Evolutionary conservation across 1,284 basidiomycete genomes (phyloP), one percentile per base, ranked within the genome.

Genomic region (Moesziomyces globuligerus): DNA sequence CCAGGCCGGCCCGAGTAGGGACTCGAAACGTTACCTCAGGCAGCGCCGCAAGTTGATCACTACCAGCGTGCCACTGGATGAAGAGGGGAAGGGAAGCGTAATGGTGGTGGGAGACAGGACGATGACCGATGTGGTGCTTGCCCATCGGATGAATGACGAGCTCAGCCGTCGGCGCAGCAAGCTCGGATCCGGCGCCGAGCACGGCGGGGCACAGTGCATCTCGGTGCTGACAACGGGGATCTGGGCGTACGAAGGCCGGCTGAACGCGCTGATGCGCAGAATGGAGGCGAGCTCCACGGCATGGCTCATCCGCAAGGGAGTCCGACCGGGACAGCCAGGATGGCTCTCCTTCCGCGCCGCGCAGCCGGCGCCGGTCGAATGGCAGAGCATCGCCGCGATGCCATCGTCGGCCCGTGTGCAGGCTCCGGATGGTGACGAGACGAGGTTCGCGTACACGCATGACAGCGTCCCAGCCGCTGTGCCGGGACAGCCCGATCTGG

Each of bases 41-140:
- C 59, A 67, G 25, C 60, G 56, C 32, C 45, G 44, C 11, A 65
- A 58, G 24, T 43, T 59, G 18, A 18, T 48, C 23, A 64, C 11
- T 13, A 48, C 89, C 88, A 78, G 81, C 83, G 87, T 89, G 0
- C 80, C 90, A 46, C 79, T 80, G 15, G 87, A 88, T 72, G 85
- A 87, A 42, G 87, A 88, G 11, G 48, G 50, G 7, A 7, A 29
- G 9, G 53, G 73, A 59, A 81, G 61, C 18, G 85, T 96, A 29
- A 84, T 96, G 58, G 84, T 96, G 18, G 88, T 98, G 10, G 94
- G 94, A 1, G 94, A 98, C 83, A 86, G 94, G 10, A 84, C 94
- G 38, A 91, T 94, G 77, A 98, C 94, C 0, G 94, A 98, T 82
- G 85, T 94, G 18, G 87, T 96, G 41, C 86, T 97, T 78, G 90